Conservation (phyloP, 108 stramenopile genomes). For the Aurantiochytrium sp. region DNA sequence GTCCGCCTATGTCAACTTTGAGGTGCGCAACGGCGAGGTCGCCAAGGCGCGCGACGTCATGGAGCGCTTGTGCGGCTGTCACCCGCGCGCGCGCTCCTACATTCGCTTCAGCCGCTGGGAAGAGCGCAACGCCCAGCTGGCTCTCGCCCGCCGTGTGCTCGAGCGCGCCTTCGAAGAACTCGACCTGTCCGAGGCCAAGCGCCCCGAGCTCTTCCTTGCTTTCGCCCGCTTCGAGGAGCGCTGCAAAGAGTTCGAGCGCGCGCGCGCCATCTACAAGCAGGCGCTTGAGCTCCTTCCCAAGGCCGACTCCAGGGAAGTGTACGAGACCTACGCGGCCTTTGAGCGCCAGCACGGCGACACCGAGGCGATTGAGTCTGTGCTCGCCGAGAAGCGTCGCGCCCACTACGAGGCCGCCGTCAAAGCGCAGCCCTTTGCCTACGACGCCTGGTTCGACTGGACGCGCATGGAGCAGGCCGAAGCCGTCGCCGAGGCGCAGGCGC, state of each 20-base stretch:
- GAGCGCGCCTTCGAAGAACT: constrained; percentile 88
- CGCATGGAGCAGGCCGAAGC: constrained; percentile 81
- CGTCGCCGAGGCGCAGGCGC: neutral
- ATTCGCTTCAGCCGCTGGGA: constrained; percentile 97
- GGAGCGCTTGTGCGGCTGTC: constrained; percentile 79
- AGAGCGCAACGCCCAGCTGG: constrained; percentile 82
- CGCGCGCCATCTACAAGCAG: constrained; percentile 91
- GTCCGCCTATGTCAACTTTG: constrained; percentile 88
- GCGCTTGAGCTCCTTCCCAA: constrained; percentile 74
- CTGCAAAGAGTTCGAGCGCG: constrained; percentile 94
- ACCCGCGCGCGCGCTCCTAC: constrained; percentile 78
- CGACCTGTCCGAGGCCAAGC: constrained; percentile 74
- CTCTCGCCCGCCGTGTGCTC: constrained; percentile 82
- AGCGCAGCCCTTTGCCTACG: constrained; percentile 81
- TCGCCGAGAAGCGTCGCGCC: constrained; percentile 75
- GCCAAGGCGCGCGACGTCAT: constrained; percentile 50
- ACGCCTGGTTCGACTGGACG: constrained; percentile 95
- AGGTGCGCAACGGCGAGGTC: constrained; percentile 72
- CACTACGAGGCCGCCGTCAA: constrained; percentile 73
- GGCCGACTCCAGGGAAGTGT: constrained; percentile 54
- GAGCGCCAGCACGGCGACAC: constrained; percentile 94
- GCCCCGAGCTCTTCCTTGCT: constrained; percentile 83
- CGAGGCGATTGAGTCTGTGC: constrained; percentile 78
- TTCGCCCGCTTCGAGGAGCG: constrained; percentile 74
- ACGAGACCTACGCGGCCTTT: constrained; percentile 68